Percentiles rank a stretch among this genome's conserved stretches.
These are phyloP conservation scores for Aspergillus luchuensis DNA, from an alignment of 2,329 filamentous ascomycete species.

Conservation along the genomic window DNA sequence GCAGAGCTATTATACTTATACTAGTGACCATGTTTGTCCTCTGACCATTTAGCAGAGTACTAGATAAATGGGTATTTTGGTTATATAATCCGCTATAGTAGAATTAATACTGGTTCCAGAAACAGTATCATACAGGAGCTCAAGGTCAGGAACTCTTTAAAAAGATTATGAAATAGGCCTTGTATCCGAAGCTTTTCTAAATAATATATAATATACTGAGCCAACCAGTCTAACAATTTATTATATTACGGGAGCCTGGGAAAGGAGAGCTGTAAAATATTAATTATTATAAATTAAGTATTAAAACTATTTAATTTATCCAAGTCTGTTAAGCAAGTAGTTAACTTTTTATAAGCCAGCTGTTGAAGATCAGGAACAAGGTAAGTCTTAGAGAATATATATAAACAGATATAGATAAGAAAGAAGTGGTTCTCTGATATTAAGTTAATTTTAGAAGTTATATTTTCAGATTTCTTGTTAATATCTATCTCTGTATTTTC, in stretches of 20 bases:
- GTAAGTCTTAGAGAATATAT: conserved; percentile 16
- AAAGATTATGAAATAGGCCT: too few species aligned
- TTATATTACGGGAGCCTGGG: not conserved
- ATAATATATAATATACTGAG: not conserved
- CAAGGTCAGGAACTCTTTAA: too few species aligned
- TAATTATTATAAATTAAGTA: not conserved
- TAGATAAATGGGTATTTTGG: too few species aligned
- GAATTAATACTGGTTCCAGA: too few species aligned
- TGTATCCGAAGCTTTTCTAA: not conserved
- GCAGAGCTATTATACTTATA: too few species aligned
- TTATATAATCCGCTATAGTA: too few species aligned
- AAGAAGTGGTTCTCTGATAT: not conserved
- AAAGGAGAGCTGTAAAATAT: not conserved
- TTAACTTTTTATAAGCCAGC: conserved; percentile 9
- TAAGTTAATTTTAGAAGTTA: not conserved
- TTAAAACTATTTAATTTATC: not conserved
- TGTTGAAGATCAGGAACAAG: conserved; percentile 7
- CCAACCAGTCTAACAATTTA: not conserved
- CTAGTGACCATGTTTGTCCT: too few species aligned
- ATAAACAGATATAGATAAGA: conserved; percentile 7
- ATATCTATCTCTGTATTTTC: too few species aligned
- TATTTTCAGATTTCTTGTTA: not conserved
- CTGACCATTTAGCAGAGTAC: too few species aligned
- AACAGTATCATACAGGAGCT: too few species aligned
- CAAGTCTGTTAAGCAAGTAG: not conserved